Conservation (phyloP, 148 eudicot genomes). For the Persicaria tinctoria region DNA sequence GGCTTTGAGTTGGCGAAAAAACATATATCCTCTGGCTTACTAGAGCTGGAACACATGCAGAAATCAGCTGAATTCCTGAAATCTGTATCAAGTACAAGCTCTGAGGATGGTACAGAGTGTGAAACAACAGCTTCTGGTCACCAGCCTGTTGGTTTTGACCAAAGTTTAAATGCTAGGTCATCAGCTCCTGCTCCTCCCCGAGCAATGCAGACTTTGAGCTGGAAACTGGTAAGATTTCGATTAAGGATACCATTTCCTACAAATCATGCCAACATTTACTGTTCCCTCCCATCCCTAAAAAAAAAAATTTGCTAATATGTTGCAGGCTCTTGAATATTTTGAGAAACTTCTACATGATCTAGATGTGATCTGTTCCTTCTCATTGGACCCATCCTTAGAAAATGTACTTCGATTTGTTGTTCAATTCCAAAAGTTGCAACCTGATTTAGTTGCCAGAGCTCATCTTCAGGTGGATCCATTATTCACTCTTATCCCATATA, state of each 20-base stretch:
- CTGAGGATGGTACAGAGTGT: slow-evolving; percentile 26
- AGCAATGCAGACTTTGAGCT: slow-evolving; percentile 71
- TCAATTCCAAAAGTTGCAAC: slow-evolving; percentile 79
- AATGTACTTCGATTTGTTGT: slow-evolving; percentile 62
- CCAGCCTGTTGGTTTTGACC: slow-evolving; percentile 85
- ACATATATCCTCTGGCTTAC: slow-evolving; percentile 68
- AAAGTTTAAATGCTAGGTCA: slow-evolving; percentile 75
- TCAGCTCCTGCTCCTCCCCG: slow-evolving; percentile 98
- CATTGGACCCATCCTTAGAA: slow-evolving; percentile 63
- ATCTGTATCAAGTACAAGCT: slow-evolving; percentile 34
- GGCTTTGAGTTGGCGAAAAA: slow-evolving; percentile 90
- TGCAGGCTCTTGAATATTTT: slow-evolving; percentile 87
- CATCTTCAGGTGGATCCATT: slow-evolving; percentile 62
- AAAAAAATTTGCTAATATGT: background rate
- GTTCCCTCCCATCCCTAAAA: slow-evolving; percentile 2
- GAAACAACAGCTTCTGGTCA: slow-evolving; percentile 89
- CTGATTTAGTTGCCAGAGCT: slow-evolving; percentile 95
- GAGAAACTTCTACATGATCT: slow-evolving; percentile 87
- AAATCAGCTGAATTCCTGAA: slow-evolving; percentile 56
- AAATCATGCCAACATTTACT: background rate
- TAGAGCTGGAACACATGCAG: slow-evolving; percentile 64
- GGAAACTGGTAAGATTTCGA: slow-evolving; percentile 58
- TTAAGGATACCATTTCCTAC: background rate
- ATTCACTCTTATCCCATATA: background rate
- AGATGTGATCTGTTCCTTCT: slow-evolving; percentile 62